phyloP scores from a whole-genome alignment of 2,329 filamentous ascomycete genomes.

The Beauveria australis region DNA sequence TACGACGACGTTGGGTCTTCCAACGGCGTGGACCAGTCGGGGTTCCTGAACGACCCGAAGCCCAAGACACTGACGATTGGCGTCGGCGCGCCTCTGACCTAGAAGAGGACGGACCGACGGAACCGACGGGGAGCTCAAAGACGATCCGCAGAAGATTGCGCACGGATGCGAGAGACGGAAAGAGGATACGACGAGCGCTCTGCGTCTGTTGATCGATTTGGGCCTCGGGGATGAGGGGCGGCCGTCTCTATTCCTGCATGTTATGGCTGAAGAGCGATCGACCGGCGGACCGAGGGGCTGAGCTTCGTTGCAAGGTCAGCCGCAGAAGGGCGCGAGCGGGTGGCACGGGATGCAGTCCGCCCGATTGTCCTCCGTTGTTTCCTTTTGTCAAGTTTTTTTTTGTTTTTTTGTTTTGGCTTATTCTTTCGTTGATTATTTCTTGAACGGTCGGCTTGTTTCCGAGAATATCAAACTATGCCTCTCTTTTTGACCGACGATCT shows the following conservation, averaged over 20 bases:
- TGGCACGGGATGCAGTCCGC: background rate
- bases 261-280: background rate
- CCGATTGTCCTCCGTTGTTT: background rate
- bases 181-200: too few relatives aligned
- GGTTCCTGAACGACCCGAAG: constrained; percentile 49
- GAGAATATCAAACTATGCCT: too few relatives aligned
- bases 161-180: background rate
- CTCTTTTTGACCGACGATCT: background rate
- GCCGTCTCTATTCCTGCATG: too few relatives aligned
- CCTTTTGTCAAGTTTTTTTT: background rate
- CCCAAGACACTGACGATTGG: constrained; percentile 49
- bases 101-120: background rate
- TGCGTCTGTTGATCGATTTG: too few relatives aligned
- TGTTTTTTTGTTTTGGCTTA: background rate
- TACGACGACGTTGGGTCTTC: constrained; percentile 59
- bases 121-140: background rate
- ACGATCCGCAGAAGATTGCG: background rate
- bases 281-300: background rate
- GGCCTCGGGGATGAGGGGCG: too few relatives aligned
- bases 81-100: constrained; percentile 35
- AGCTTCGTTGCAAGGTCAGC: background rate
- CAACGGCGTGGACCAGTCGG: constrained; percentile 51
- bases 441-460: background rate
- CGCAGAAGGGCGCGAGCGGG: background rate
- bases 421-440: background rate